Percentiles rank a stretch among this genome's conserved stretches.
phyloP scores from a whole-genome alignment of 306 rosid genomes.

The Boehmeria nivea region DNA sequence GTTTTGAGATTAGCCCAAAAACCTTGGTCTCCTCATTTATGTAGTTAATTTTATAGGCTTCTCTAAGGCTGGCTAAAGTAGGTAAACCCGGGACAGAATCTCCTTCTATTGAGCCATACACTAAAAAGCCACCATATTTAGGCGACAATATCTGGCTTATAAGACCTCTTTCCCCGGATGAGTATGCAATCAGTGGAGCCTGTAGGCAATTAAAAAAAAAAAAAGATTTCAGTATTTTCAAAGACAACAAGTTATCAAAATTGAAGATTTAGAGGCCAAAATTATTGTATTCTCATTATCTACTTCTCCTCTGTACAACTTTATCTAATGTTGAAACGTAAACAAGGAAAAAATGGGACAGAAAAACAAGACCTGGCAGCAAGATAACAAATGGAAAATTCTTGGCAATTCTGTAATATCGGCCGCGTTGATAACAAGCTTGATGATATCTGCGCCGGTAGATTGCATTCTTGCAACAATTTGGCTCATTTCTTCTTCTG shows the following conservation, averaged over 20 bases:
- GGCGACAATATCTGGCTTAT: conserved; percentile 41
- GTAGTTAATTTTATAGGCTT: conserved; percentile 29
- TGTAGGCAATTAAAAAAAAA: conserved; percentile 10
- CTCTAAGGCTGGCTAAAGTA: conserved; percentile 22
- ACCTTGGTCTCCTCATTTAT: conserved; percentile 34
- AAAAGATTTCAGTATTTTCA: too few relatives aligned
- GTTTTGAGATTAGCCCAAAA: conserved; percentile 49
- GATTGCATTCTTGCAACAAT: conserved; percentile 28
- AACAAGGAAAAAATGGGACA: background rate
- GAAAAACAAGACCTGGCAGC: conserved; percentile 27
- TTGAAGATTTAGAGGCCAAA: too few relatives aligned
- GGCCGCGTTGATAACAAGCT: conserved; percentile 32
- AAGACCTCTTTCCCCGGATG: conserved; percentile 40
- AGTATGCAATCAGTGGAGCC: conserved; percentile 44
- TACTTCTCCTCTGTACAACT: background rate
- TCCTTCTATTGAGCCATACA: conserved; percentile 36
- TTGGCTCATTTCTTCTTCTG: conserved; percentile 24
- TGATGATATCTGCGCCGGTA: conserved; percentile 35
- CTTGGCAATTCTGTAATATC: conserved; percentile 33
- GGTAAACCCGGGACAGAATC: conserved; percentile 32
- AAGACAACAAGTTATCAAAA: too few relatives aligned
- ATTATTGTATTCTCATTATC: too few relatives aligned
- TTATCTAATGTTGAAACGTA: background rate
- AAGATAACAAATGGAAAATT: conserved; percentile 30
- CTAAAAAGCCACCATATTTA: conserved; percentile 43